Percentiles rank a stretch among this genome's conserved stretches.
Evolutionary conservation across 148 eudicot species (phyloP).

Genomic region (Rhododendron henanense): DNA sequence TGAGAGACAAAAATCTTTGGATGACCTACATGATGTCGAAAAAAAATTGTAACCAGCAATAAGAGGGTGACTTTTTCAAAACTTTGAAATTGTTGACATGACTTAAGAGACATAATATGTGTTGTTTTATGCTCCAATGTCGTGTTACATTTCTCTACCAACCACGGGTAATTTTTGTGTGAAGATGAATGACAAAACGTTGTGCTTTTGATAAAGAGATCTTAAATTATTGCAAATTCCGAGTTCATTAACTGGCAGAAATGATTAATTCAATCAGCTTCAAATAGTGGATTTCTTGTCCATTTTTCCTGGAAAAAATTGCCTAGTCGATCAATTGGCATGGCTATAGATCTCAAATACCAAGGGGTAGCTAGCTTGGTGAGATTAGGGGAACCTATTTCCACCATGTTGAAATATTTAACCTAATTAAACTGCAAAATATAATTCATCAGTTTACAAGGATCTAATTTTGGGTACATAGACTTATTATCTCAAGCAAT

Average conservation of each 20-base stretch:
- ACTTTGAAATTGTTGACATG: too few relatives aligned
- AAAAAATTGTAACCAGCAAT: background rate
- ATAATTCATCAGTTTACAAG: too few relatives aligned
- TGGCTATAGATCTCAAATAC: background rate
- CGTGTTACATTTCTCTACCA: background rate
- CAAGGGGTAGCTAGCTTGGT: too few relatives aligned
- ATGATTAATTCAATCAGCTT: background rate
- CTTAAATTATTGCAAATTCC: background rate
- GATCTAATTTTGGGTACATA: too few relatives aligned
- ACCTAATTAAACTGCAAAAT: too few relatives aligned
- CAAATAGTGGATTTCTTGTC: background rate
- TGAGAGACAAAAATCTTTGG: background rate
- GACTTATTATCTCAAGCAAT: too few relatives aligned
- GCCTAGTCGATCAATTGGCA: background rate
- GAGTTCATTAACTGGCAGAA: background rate
- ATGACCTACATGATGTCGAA: background rate
- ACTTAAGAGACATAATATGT: background rate
- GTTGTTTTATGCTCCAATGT: background rate
- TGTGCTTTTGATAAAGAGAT: background rate
- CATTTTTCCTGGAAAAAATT: background rate
- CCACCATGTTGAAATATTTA: too few relatives aligned
- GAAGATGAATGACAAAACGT: background rate
- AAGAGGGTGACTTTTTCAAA: background rate
- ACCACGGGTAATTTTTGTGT: too few relatives aligned
- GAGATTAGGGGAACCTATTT: too few relatives aligned